Base-by-base conservation (phyloP, 2,329 filamentous ascomycete genomes). In the Claviceps cyperi region DNA sequence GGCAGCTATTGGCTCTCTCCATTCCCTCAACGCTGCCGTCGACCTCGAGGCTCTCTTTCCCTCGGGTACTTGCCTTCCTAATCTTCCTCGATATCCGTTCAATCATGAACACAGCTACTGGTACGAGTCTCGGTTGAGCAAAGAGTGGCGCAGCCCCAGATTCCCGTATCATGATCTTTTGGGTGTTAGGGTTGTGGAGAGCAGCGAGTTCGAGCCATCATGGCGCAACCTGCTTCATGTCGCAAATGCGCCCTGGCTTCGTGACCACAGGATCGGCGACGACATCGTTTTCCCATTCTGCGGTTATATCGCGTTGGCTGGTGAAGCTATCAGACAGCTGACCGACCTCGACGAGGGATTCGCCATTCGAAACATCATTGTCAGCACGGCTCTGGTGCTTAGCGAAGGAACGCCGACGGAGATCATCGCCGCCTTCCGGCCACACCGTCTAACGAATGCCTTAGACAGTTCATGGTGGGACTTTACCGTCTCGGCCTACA, bases 191-290 rank as follows among this genome's bases (percentile, higher is more conserved):
- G 38, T 49, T 1, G 17, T 47, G 0, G 60, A 60, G 22, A 54
- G 45, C 35, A 53, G 50, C 2, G 50, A 50, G 1, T 11, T 50
- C 1, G 53, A 57, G 3, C 55, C 59, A 0, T 9, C n/a, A 1
- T 63, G 54, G 52, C 46, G 59, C 0, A 61, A 62, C n/a, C 1
- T 57, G 1, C 43, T 62, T 4, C 49, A 50, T 5, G 1, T 60
- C 0, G 51, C 54, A 1, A 36, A 58, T 19, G 50, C 36, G 2
- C 62, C 73, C 15, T 74, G 73, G 49, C 59, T 70, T 0, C 59
- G 68, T n/a, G 69, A 72, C 50, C 72, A 73, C 59, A 52, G 58
- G 8, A 67, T 72, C 60, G 62, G 66, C 41, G 68, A 62, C 50
- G 62, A 72, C 40, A 63, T 66, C 38, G 62, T 73, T 52, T 69